A percentile compares a stretch with the other conserved stretches of the same genome.
Conservation (phyloP, 495 filamentous ascomycete genomes). For the Pseudotulostoma volvatum region DNA sequence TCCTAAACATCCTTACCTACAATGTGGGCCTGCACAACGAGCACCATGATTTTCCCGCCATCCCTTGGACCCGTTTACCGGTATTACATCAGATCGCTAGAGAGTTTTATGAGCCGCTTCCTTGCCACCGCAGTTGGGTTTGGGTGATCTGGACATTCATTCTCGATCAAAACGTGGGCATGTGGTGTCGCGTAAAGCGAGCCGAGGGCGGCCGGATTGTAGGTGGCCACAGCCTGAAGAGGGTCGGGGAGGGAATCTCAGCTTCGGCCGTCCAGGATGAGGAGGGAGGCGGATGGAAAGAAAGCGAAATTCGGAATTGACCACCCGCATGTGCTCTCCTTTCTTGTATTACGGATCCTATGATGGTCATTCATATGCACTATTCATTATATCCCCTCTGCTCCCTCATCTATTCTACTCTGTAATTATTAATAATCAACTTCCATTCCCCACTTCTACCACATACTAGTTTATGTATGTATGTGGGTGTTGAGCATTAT, state of each 20-base stretch:
- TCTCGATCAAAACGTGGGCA: conserved; percentile 68
- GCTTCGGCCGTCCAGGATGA: conserved; percentile 17
- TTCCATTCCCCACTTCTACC: too few species aligned
- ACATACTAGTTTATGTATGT: too few species aligned
- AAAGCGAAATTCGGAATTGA: conserved; percentile 35
- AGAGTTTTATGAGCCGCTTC: conserved; percentile 87
- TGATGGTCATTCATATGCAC: too few species aligned
- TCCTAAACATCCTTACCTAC: conserved; percentile 82
- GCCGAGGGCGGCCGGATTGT: conserved; percentile 60
- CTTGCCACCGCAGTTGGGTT: conserved; percentile 75
- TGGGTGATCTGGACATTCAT: conserved; percentile 93
- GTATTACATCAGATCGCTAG: conserved; percentile 59
- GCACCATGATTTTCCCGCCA: conserved; percentile 95
- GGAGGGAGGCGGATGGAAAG: conserved; percentile 31
- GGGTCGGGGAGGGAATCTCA: conserved; percentile 27
- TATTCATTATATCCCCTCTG: too few species aligned
- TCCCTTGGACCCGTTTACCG: conserved; percentile 81
- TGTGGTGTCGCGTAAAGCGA: conserved; percentile 87
- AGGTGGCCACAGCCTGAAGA: conserved; percentile 20
- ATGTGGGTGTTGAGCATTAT: too few species aligned
- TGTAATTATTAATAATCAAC: too few species aligned
- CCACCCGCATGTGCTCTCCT: too few species aligned
- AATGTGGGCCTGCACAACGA: conserved; percentile 97
- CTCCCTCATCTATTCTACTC: too few species aligned
- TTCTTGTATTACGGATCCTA: too few species aligned